Base-by-base conservation (phyloP, 148 eudicot genomes). In the Spergularia marina region DNA sequence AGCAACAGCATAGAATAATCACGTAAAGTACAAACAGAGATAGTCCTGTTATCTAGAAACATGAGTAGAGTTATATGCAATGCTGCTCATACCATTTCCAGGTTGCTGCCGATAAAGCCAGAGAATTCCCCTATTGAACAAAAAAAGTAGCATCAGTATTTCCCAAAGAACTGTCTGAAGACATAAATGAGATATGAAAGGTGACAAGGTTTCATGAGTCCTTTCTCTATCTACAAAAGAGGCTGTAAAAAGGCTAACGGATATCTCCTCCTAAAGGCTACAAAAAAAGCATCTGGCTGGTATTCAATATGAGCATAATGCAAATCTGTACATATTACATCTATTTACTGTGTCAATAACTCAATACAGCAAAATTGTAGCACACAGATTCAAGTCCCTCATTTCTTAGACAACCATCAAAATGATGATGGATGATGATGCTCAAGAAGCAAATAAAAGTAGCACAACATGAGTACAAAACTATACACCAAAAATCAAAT, bases 51-150 rank as follows among this genome's bases (percentile, higher is more conserved):
- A 65, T 20, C 67, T 56, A 71, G 70, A 40, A 54, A 71, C 70
- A 51, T 52, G 25, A 73, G 68, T 25, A 75, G 49, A 72, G 69
- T 74, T 56, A 13, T 68, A 65, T 44, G 68, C 81, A 72, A 56
- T 71, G 44, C 17, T 63, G 78, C 55, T 53, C 85, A 77, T 84
- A 93, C 98, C 98, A 75, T 89, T 88, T 82, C 94, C 98, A 71
- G 92, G 72, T 84, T 89, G 92, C 82, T 81, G 88, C 78, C 77
- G 91, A 71, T 91, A 93, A 54, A 91, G 74, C 87, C 87, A 91
- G 73, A 91, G 84, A 75, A 93, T 87, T 71, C 89, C 89, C 92
- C 96, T 93, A 94, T 84, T 80, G 15, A 57, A 65, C 8, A 44
- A 44, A 6, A 81, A 77, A 81, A 71, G 13, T 75, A 51, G 44